Conservation (phyloP, 1,284 basidiomycete genomes). For the Omphalotus olearius region DNA sequence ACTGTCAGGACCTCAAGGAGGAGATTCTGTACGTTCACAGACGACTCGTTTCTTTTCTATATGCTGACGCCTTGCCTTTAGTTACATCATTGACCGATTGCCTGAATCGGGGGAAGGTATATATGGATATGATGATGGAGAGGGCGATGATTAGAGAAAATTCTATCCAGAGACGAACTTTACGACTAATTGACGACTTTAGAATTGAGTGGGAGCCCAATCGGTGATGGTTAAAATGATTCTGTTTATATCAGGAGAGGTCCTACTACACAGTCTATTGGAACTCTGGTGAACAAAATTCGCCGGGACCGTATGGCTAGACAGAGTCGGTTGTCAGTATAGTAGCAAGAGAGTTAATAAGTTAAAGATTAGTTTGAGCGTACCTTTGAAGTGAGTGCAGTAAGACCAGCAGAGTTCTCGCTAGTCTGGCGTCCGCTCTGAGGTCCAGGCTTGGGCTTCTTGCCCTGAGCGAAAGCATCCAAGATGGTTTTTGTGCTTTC, state of each 20-base stretch:
- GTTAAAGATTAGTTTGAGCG: slow-evolving; percentile 22
- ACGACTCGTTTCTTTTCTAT: slow-evolving; percentile 3
- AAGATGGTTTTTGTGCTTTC: slow-evolving; percentile 87
- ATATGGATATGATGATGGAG: slow-evolving; percentile 66
- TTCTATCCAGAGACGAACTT: too few relatives aligned
- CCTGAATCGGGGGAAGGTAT: slow-evolving; percentile 72
- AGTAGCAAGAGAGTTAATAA: background rate
- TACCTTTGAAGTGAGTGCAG: slow-evolving; percentile 81
- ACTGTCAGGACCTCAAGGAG: slow-evolving; percentile 81
- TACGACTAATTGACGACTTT: background rate
- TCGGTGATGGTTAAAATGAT: too few relatives aligned
- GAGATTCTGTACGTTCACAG: slow-evolving; percentile 65
- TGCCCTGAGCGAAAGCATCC: slow-evolving; percentile 80
- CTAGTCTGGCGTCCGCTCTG: slow-evolving; percentile 84
- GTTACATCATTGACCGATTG: slow-evolving; percentile 73
- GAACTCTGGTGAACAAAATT: slow-evolving; percentile 87
- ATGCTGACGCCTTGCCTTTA: slow-evolving; percentile 24
- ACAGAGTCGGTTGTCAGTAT: slow-evolving; percentile 16
- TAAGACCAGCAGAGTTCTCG: slow-evolving; percentile 89
- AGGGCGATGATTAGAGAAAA: slow-evolving; percentile 61
- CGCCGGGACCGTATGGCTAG: slow-evolving; percentile 92
- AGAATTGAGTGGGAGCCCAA: background rate
- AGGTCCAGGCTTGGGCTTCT: slow-evolving; percentile 89
- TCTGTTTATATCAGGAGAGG: too few relatives aligned
- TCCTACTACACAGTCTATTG: slow-evolving; percentile 32